These are phyloP conservation scores for Cornus florida DNA, from an alignment of 148 eudicot species.

Conservation along the genomic window DNA sequence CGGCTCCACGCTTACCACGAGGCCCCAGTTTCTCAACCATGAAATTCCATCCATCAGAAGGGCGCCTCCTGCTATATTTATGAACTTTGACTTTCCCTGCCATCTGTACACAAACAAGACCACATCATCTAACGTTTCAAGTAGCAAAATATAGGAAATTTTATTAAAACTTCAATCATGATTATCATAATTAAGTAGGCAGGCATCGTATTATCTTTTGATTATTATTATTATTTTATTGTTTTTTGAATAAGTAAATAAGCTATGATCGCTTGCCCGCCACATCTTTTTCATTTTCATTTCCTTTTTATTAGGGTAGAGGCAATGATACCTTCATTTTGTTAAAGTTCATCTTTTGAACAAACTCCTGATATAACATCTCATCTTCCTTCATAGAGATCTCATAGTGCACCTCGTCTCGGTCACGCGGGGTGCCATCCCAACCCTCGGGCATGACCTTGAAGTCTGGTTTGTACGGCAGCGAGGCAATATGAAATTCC, in stretches of 20 bases:
- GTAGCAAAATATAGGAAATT: neutral
- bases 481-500: slow-evolving; percentile 89
- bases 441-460: slow-evolving; percentile 99
- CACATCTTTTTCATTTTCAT: neutral
- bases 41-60: slow-evolving; percentile 71
- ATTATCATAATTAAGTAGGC: neutral
- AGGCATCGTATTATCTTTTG: neutral
- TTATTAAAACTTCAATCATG: neutral
- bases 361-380: slow-evolving; percentile 68
- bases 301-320: neutral
- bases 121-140: neutral
- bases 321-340: slow-evolving; percentile 59
- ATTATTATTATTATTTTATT: too few species aligned
- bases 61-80: slow-evolving; percentile 84
- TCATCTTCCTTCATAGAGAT: slow-evolving; percentile 95
- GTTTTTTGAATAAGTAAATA: too few species aligned
- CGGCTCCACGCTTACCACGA: slow-evolving; percentile 70
- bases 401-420: slow-evolving; percentile 94
- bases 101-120: slow-evolving; percentile 38
- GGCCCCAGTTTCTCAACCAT: slow-evolving; percentile 69
- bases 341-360: slow-evolving; percentile 78
- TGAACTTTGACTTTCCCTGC: slow-evolving; percentile 65
- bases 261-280: too few species aligned
- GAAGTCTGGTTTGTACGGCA: slow-evolving; percentile 92
- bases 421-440: slow-evolving; percentile 94